Conservation (phyloP, 2,329 filamentous ascomycete genomes). For the Ilyonectria mors-panacis region DNA sequence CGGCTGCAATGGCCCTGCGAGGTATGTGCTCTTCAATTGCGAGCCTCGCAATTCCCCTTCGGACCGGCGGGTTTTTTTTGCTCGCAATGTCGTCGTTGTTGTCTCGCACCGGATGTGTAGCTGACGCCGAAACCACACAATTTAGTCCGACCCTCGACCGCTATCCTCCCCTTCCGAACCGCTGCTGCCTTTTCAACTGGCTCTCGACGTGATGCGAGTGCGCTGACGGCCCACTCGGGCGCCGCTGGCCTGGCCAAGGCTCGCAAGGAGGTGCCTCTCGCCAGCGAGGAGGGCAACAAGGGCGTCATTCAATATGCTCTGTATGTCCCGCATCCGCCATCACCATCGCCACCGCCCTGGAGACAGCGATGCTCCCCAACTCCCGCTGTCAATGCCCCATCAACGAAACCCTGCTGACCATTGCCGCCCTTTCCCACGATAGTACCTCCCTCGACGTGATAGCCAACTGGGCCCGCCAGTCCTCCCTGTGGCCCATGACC, state of each 20-base stretch:
- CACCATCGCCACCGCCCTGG: not conserved
- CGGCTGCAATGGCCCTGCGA: constrained; percentile 67
- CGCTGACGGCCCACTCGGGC: constrained; percentile 67
- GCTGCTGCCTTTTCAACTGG: constrained; percentile 76
- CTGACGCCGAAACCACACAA: constrained; percentile 22
- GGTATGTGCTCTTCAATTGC: constrained; percentile 54
- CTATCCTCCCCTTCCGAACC: constrained; percentile 75
- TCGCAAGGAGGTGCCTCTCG: constrained; percentile 80
- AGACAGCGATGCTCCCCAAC: not conserved
- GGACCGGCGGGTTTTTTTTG: constrained; percentile 42
- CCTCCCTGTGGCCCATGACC: constrained; percentile 90
- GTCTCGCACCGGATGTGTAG: constrained; percentile 7
- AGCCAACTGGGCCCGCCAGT: constrained; percentile 87
- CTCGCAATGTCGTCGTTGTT: constrained; percentile 19
- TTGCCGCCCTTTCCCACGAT: constrained; percentile 17
- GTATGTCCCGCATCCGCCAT: constrained; percentile 66
- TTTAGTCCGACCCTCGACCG: constrained; percentile 76
- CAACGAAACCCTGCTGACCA: constrained; percentile 20
- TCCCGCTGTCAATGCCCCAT: not conserved
- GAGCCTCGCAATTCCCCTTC: constrained; percentile 2
- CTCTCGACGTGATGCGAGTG: constrained; percentile 74
- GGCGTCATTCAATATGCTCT: constrained; percentile 87
- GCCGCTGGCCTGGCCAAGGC: constrained; percentile 67
- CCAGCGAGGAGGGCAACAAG: constrained; percentile 86
- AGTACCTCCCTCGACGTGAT: constrained; percentile 85